phyloP scores from a whole-genome alignment of 1,139 yeast species.

The Sugiyamaella castrensis region DNA sequence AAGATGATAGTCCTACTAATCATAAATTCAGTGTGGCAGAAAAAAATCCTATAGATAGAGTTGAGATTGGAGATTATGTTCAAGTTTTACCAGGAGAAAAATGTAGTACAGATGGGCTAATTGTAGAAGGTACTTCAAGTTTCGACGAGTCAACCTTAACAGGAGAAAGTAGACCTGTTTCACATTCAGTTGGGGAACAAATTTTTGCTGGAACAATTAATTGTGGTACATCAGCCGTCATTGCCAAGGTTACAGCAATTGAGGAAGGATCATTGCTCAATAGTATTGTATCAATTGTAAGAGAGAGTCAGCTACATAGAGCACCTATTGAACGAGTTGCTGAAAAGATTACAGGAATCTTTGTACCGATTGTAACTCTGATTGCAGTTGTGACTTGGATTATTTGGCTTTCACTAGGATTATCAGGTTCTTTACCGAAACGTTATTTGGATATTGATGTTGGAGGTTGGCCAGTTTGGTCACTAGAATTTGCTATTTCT shows the following conservation, averaged over 20 bases:
- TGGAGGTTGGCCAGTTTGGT: constrained; percentile 79
- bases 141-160: constrained; percentile 79
- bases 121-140: constrained; percentile 54
- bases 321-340: constrained; percentile 76
- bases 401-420: constrained; percentile 62
- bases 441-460: constrained; percentile 58
- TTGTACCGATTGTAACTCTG: constrained; percentile 65
- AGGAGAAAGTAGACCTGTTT: constrained; percentile 71
- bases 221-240: constrained; percentile 51
- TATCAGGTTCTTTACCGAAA: constrained; percentile 52
- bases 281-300: constrained; percentile 65
- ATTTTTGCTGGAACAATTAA: constrained; percentile 73
- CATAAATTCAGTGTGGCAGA: constrained; percentile 16
- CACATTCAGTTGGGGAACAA: constrained; percentile 59
- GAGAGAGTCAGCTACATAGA: constrained; percentile 69
- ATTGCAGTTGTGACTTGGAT: constrained; percentile 65
- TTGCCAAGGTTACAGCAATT: constrained; percentile 57
- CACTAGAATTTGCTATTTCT: constrained; percentile 70
- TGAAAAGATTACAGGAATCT: constrained; percentile 65
- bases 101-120: constrained; percentile 68
- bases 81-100: constrained; percentile 64
- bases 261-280: constrained; percentile 67
- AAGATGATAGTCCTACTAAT: constrained; percentile 15
- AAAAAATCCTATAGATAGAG: constrained; percentile 46
- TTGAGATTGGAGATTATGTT: constrained; percentile 64